Base-by-base conservation (phyloP, 306 rosid genomes). In the Chamaecrista fasciculata region DNA sequence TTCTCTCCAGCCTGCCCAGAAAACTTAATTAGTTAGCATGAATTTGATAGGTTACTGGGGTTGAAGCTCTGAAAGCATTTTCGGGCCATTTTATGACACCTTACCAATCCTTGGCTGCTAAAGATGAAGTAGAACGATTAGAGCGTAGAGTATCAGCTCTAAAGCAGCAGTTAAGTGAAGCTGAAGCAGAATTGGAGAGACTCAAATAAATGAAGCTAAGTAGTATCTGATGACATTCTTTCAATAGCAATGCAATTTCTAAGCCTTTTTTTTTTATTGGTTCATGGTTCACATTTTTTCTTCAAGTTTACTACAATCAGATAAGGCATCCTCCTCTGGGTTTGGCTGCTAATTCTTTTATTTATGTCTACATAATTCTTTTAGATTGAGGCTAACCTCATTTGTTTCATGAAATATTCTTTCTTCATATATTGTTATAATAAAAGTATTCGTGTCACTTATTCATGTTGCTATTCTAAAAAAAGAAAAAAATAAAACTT, bases 11-110 rank as follows among this genome's bases (percentile, higher is more conserved):
- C 56, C 20, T 31, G 36, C 7, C 2, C 6, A 33, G 36, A 4
- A 33, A 33, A 33, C 26, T 40, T 66, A 39, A 58, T 15, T 43
- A 3, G 67, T 0, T 29, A 60, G 23, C 62, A 56, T 33, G 37
- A 44, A 51, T 43, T 72, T 60, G 67, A 66, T 43, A 87, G 94
- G 94, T 85, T 57, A 87, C 94, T 1, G 86, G 88, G 59, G 83
- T 85, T 20, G 90, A 77, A 39, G 88, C 88, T 23, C 53, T 87
- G 63, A 74, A 83, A 73, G 73, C 75, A 6, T 87, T 87, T 81
- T 87, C 94, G 5, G 10, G 25, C 4, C 60, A 76, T 43, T 87
- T 87, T 76, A 8, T 76, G 72, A 66, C 75, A 24, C 88, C 82
- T 1, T 81, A 87, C 52, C 70, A 79, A 62, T 79, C 90, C 20